phyloP scores from a whole-genome alignment of 768 basidiomycete species.

The Kwoniella newhampshirensis region DNA sequence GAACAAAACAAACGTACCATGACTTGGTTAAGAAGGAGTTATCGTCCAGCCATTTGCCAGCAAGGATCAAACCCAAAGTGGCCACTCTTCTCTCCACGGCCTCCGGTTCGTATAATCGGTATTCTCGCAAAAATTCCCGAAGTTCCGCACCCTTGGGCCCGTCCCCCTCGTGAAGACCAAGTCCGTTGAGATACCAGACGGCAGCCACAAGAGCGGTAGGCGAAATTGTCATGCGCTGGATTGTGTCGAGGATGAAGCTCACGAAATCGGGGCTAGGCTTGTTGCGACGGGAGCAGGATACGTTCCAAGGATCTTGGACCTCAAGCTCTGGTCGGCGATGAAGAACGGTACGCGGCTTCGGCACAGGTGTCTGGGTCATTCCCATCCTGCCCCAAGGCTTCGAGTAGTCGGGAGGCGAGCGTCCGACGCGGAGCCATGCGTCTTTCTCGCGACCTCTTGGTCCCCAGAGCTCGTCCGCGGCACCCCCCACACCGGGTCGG shows the following conservation, averaged over 20 bases:
- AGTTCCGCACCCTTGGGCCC: slow-evolving; percentile 31
- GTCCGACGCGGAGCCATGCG: slow-evolving; percentile 29
- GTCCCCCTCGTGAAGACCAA: slow-evolving; percentile 42
- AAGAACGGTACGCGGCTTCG: neutral
- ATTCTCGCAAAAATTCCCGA: slow-evolving; percentile 18
- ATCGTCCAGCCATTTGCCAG: slow-evolving; percentile 52
- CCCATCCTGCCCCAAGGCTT: slow-evolving; percentile 36
- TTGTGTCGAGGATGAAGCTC: slow-evolving; percentile 28
- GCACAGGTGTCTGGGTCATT: slow-evolving; percentile 23
- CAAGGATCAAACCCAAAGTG: slow-evolving; percentile 41
- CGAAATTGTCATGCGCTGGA: slow-evolving; percentile 37
- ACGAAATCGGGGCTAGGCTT: slow-evolving; percentile 19
- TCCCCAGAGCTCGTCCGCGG: slow-evolving; percentile 34
- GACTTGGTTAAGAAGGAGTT: slow-evolving; percentile 48
- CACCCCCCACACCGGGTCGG: slow-evolving; percentile 40
- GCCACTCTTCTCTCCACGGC: slow-evolving; percentile 36
- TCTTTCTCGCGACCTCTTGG: slow-evolving; percentile 27
- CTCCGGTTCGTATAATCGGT: slow-evolving; percentile 17
- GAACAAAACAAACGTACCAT: slow-evolving; percentile 31
- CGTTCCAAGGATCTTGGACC: slow-evolving; percentile 27
- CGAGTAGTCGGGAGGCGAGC: slow-evolving; percentile 22
- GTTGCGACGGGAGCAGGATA: slow-evolving; percentile 17
- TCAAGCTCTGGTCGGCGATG: slow-evolving; percentile 20
- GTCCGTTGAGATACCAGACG: slow-evolving; percentile 41
- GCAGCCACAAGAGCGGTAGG: slow-evolving; percentile 29